A percentile compares a stretch with the other conserved stretches of the same genome.
phyloP scores from a whole-genome alignment of 352 stramenopile species.

The Blastocystis sp. region DNA sequence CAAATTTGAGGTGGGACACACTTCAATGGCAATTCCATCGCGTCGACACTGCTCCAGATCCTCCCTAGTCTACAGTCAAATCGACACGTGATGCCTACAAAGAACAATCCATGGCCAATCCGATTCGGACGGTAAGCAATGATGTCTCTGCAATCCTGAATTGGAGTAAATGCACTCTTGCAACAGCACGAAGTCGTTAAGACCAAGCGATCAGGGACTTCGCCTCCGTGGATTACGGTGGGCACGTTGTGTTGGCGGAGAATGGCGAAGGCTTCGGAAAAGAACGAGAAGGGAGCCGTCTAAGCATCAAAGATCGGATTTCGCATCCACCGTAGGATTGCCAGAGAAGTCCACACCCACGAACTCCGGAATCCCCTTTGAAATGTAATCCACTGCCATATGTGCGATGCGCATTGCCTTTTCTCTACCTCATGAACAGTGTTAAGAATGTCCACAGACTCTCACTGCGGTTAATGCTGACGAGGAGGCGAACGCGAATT shows the following conservation, averaged over 20 bases:
- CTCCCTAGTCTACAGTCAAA: constrained; percentile 7
- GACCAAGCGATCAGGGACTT: constrained; percentile 17
- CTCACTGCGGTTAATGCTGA: constrained; percentile 61
- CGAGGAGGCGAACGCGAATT: constrained; percentile 25
- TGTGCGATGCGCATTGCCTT: constrained; percentile 27
- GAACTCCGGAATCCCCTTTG: neutral
- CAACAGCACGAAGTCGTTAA: constrained; percentile 25
- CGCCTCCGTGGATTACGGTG: constrained; percentile 21
- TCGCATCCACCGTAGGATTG: constrained; percentile 3
- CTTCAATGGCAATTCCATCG: constrained; percentile 24
- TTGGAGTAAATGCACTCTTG: neutral
- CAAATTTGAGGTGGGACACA: constrained; percentile 49
- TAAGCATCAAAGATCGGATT: neutral
- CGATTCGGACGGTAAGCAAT: constrained; percentile 12
- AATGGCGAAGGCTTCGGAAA: neutral
- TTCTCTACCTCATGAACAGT: neutral
- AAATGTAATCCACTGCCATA: constrained; percentile 35
- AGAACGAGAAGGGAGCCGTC: constrained; percentile 37
- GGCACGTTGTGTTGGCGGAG: constrained; percentile 10
- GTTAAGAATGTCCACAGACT: neutral
- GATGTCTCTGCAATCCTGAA: constrained; percentile 28
- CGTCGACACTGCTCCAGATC: neutral
- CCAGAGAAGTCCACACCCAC: constrained; percentile 36
- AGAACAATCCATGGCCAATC: constrained; percentile 44
- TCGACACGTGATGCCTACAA: neutral